Evolutionary conservation across 2,329 filamentous ascomycete species (phyloP).

Genomic region (Scytalidium sp.): DNA sequence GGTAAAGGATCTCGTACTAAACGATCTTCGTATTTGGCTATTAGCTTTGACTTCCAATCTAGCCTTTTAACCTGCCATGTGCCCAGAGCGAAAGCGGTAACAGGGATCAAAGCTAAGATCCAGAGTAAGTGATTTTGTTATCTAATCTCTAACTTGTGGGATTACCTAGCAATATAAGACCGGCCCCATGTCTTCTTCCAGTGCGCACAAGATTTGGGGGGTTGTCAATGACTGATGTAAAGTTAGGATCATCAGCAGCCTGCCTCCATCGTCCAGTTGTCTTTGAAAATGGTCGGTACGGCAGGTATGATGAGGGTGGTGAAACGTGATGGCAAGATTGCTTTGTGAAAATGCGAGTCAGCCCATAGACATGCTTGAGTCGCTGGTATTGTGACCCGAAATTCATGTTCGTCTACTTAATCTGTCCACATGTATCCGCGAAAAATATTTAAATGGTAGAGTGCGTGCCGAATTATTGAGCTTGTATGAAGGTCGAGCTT

Average conservation of each 20-base stretch:
- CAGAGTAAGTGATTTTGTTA: background rate
- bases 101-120: conserved; percentile 64
- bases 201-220: conserved; percentile 79
- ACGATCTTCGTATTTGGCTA: conserved; percentile 89
- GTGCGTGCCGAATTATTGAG: background rate
- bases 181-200: conserved; percentile 69
- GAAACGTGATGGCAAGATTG: conserved; percentile 1
- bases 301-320: background rate
- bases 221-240: conserved; percentile 83
- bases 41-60: conserved; percentile 88
- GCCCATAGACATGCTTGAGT: background rate
- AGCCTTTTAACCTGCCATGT: conserved; percentile 95
- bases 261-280: conserved; percentile 16
- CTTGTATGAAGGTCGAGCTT: background rate
- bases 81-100: conserved; percentile 86
- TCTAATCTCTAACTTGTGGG: conserved; percentile 1
- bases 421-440: background rate
- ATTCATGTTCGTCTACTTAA: background rate
- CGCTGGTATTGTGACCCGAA: background rate
- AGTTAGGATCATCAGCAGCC: conserved; percentile 72
- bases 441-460: background rate
- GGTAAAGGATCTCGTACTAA: conserved; percentile 82
- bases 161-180: conserved; percentile 72
- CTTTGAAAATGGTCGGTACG: conserved; percentile 23
- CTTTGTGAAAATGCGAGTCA: conserved; percentile 1